phyloP scores from a whole-genome alignment of 2,329 filamentous ascomycete species.

The Pseudogymnoascus sp. region DNA sequence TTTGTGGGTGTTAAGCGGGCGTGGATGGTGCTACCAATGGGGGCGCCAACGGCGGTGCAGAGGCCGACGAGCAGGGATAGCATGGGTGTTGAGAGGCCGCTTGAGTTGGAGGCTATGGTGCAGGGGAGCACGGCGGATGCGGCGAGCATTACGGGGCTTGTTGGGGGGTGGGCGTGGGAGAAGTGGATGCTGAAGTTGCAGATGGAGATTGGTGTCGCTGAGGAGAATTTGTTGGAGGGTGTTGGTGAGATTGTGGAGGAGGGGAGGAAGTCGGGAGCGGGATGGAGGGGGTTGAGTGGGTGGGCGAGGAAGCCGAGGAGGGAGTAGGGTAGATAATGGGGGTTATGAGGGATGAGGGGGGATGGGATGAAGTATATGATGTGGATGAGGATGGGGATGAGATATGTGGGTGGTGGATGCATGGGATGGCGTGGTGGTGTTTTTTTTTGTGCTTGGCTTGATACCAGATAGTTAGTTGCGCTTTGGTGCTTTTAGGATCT shows the following conservation, averaged over 20 bases:
- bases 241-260: slow-evolving; percentile 56
- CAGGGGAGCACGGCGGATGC: slow-evolving; percentile 62
- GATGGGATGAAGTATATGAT: neutral
- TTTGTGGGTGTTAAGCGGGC: slow-evolving; percentile 75
- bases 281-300: slow-evolving; percentile 53
- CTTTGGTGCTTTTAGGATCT: neutral
- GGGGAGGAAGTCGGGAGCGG: slow-evolving; percentile 49
- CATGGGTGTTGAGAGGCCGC: slow-evolving; percentile 35
- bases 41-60: slow-evolving; percentile 35
- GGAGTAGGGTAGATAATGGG: neutral
- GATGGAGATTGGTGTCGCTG: slow-evolving; percentile 71
- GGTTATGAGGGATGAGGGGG: neutral
- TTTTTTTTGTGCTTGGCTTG: neutral
- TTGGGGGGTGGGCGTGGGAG: slow-evolving; percentile 90
- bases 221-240: slow-evolving; percentile 50
- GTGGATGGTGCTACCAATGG: slow-evolving; percentile 86
- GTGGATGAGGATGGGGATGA: neutral
- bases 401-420: neutral
- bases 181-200: slow-evolving; percentile 87
- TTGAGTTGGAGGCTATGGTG: slow-evolving; percentile 53
- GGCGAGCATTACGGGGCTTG: slow-evolving; percentile 68
- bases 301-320: slow-evolving; percentile 52
- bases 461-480: neutral
- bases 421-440: neutral
- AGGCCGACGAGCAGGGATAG: slow-evolving; percentile 25